These are phyloP conservation scores for Ophiocordyceps camponoti-rufipedis DNA, from an alignment of 2,329 filamentous ascomycete genomes.

Conservation along the genomic window DNA sequence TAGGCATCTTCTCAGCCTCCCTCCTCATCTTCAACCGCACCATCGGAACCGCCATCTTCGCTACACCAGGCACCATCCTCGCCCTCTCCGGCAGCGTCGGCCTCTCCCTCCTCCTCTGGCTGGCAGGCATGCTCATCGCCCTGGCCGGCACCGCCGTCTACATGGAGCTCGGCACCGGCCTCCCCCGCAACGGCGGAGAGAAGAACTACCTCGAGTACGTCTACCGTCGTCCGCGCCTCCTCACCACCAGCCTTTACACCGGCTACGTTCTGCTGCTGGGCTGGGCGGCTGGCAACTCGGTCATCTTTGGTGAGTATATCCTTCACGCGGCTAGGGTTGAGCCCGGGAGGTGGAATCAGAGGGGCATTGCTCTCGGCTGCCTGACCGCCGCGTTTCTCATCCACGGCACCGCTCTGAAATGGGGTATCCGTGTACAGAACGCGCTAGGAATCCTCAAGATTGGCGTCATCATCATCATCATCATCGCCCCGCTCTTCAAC, in stretches of 20 bases:
- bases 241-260: constrained; percentile 41
- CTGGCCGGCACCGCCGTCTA: constrained; percentile 45
- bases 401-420: constrained; percentile 44
- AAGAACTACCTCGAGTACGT: constrained; percentile 52
- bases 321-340: constrained; percentile 45
- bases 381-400: constrained; percentile 47
- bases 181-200: constrained; percentile 46
- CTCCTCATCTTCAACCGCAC: constrained; percentile 48
- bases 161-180: constrained; percentile 46
- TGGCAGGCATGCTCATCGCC: constrained; percentile 42
- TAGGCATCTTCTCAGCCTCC: constrained; percentile 33
- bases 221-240: constrained; percentile 40
- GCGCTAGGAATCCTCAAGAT: constrained; percentile 47
- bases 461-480: constrained; percentile 45
- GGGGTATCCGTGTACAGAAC: constrained; percentile 51
- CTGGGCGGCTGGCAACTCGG: constrained; percentile 48
- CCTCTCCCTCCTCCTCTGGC: constrained; percentile 43
- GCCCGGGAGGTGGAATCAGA: constrained; percentile 47
- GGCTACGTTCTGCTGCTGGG: constrained; percentile 45
- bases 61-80: constrained; percentile 41
- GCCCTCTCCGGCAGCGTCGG: constrained; percentile 40
- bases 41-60: constrained; percentile 50
- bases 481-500: constrained; percentile 42
- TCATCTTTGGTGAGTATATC: constrained; percentile 55
- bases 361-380: constrained; percentile 46